A percentile compares a stretch with the other conserved stretches of the same genome.
Evolutionary conservation across 345 rosid species (phyloP).

Genomic region (Hibiscus mutabilis): DNA sequence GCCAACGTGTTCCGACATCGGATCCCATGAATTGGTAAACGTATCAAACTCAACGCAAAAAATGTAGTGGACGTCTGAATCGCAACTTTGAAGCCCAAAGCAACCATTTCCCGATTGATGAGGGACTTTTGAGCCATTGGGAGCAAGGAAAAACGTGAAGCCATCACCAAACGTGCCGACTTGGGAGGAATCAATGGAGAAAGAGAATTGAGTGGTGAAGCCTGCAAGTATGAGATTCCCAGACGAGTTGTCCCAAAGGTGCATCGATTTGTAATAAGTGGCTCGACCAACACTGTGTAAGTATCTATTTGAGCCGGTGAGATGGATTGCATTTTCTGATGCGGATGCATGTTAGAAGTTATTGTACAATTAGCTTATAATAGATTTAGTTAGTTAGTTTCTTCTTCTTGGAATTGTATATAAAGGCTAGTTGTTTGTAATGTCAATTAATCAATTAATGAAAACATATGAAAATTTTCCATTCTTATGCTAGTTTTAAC

Average conservation of each 20-base stretch:
- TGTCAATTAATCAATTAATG: too few species aligned
- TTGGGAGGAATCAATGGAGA: conserved; percentile 17
- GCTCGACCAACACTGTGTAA: conserved; percentile 15
- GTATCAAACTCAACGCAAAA: conserved; percentile 37
- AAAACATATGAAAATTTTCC: too few species aligned
- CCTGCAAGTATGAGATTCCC: conserved; percentile 14
- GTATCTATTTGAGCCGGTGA: not conserved
- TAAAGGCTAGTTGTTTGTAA: too few species aligned
- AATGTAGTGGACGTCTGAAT: conserved; percentile 4
- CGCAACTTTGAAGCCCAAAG: conserved; percentile 21
- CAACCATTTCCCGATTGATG: conserved; percentile 23
- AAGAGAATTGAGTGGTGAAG: conserved; percentile 31
- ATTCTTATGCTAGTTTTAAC: too few species aligned
- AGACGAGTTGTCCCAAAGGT: conserved; percentile 2
- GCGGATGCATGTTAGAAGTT: too few species aligned
- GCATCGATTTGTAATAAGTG: not conserved
- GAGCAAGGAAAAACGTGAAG: conserved; percentile 38
- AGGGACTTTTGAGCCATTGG: conserved; percentile 20
- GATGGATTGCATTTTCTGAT: too few species aligned
- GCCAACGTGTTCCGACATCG: conserved; percentile 25
- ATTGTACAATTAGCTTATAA: too few species aligned
- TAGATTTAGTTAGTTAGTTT: too few species aligned
- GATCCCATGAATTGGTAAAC: conserved; percentile 7
- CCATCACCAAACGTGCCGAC: not conserved
- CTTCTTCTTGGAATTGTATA: too few species aligned